Evolutionary conservation across 2,329 filamentous ascomycete species (phyloP), one percentile per base, ranked within the genome.

Genomic region (Aspergillus pseudoterreus): DNA sequence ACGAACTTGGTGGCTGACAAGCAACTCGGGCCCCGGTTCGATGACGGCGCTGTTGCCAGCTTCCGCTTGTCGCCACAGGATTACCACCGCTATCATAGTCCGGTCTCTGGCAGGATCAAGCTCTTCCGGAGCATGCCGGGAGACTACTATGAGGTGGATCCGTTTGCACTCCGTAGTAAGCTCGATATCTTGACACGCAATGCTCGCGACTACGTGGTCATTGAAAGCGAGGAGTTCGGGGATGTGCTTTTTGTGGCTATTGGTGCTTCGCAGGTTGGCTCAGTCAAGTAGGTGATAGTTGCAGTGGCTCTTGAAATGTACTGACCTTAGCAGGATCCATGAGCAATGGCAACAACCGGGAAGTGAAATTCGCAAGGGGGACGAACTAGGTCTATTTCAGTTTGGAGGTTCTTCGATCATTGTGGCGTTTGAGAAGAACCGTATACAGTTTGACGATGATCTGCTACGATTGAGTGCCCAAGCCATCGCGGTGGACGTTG

Each of bases 11-110:
- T 75, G 6, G 66, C 66, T 51, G 68, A 72, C 49, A 57, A 55
- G 27, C 56, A 69, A 10, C 54, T 70, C 0, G 68, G 66, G 4
- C 52, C 57, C n/a, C 52, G 56, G 21, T 76, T 71, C 50, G 58
- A 59, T 4, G 62, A 69, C 14, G 71, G 66, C 1, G 61, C 68
- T 0, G 60, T 76, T 8, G 74, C 72, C 4, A 74, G 71, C 49
- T 75, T 74, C 50, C 65, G 71, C 4, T 59, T 77, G 2, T 70
- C 66, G 22, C 72, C 73, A 10, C 74, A 76, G 62, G 73, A 77
- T 56, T 77, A 77, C 52, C 74, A 77, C 55, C 67, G 75, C 4
- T 77, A 71, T 54, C 74, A 77, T 60, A 69, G 67, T 3, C 75
- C 75, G 3, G 71, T 77, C 3, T 62, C 61, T 0, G 74, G 75